phyloP scores from a whole-genome alignment of 129 eudicot species.

The Tagetes erecta region DNA sequence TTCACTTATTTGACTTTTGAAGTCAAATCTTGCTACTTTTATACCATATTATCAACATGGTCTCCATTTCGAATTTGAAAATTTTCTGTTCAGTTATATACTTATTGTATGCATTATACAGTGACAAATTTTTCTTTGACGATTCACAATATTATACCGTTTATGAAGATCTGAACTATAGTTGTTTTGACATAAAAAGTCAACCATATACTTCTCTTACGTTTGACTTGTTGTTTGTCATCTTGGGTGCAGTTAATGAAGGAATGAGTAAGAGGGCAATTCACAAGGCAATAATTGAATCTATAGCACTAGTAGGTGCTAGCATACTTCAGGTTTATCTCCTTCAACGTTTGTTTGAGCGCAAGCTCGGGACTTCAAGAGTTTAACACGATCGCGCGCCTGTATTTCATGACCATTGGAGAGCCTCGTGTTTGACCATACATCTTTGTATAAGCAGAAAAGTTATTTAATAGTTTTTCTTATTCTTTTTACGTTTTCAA shows the following conservation, averaged over 20 bases:
- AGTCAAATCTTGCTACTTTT: background rate
- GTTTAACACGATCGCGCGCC: constrained; percentile 39
- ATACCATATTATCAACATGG: constrained; percentile 1
- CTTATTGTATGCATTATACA: background rate
- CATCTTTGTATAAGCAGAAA: constrained; percentile 17
- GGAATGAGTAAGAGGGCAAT: constrained; percentile 76
- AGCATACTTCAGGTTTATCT: constrained; percentile 79
- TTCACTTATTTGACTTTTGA: constrained; percentile 16
- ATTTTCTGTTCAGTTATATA: background rate
- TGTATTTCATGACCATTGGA: constrained; percentile 6
- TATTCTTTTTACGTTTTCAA: background rate
- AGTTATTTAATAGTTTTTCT: background rate
- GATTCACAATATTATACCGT: background rate
- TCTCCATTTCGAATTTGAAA: background rate
- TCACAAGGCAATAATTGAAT: constrained; percentile 81
- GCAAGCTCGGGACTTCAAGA: constrained; percentile 65
- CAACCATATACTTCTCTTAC: background rate
- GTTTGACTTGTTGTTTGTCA: constrained; percentile 15
- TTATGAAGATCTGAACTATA: background rate
- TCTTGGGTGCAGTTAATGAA: constrained; percentile 65
- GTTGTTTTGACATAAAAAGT: constrained; percentile 23
- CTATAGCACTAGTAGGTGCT: constrained; percentile 66
- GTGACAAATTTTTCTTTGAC: background rate
- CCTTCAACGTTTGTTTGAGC: constrained; percentile 68
- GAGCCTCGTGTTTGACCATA: constrained; percentile 9